Base-by-base conservation (phyloP, 768 basidiomycete species). In the Rhodotorula paludigena region DNA sequence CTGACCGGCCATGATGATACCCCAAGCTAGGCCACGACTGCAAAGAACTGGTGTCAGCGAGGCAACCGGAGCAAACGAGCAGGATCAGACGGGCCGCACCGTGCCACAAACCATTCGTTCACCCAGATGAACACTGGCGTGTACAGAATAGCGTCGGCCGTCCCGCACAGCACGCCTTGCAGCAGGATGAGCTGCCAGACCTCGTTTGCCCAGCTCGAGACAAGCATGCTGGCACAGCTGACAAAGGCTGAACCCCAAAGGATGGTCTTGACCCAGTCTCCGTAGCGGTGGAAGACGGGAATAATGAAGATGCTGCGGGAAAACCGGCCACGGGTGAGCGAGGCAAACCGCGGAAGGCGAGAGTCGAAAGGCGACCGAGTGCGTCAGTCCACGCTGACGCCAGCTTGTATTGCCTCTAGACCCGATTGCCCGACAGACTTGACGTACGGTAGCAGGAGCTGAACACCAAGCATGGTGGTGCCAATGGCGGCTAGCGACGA, bases 121-220 rank as follows among this genome's bases (percentile, higher is more conserved):
- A 74, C 23, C 69, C 63, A 68, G 5, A 71, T 53, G 1, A 74
- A 30, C 0, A 71, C 64, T 0, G 73, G 73, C 16, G 69, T 32
- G 45, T 68, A 71, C 1, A 74, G 48, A 0, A 74, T 49, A 0
- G 66, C 66, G 25, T 66, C 73, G 0, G 57, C 47, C 2, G 28
- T 5, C 3, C 73, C 73, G 21, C 52, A 16, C 0, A 74, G 53
- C 0, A 71, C 66, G 8, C 68, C 68, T 5, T 66, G 63, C 0
- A 74, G 73, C 4, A 74, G 11, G 23, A 74, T 52, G 5, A 74
- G 41, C 1, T 71, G 69, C 66, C 64, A 68, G 8, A 65, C 61
- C 16, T 57, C 15, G 5, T 51, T 72, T 0, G 71, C 71, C 63
- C 62, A 72, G 23, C 59, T 61, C 15, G 69, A 30, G 14, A 48